A percentile compares a stretch with the other conserved stretches of the same genome.
Evolutionary conservation across 306 rosid species (phyloP).

Genomic region (Castanospermum australe): DNA sequence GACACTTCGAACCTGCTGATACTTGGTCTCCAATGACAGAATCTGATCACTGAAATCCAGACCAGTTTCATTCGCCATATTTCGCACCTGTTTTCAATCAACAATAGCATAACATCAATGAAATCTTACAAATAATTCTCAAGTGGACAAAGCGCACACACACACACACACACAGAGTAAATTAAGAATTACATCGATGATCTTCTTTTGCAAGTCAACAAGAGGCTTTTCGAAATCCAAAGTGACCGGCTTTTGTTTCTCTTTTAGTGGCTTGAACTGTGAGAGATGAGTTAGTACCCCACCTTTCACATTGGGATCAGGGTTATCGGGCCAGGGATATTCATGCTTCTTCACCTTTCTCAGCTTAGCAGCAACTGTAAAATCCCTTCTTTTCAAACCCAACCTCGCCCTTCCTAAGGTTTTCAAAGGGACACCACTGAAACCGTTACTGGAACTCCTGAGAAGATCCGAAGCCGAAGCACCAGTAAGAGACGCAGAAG

Average conservation of each 20-base stretch:
- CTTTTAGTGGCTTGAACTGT: constrained; percentile 75
- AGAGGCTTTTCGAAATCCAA: constrained; percentile 87
- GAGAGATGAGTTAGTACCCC: constrained; percentile 74
- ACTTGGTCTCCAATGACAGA: constrained; percentile 63
- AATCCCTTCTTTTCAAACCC: constrained; percentile 51
- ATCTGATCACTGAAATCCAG: constrained; percentile 93
- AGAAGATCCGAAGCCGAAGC: constrained; percentile 79
- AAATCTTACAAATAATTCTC: background rate
- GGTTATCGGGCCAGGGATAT: constrained; percentile 85
- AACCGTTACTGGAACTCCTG: constrained; percentile 72
- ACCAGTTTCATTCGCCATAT: constrained; percentile 87
- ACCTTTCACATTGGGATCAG: constrained; percentile 86
- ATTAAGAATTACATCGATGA: constrained; percentile 59
- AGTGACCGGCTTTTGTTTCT: constrained; percentile 72
- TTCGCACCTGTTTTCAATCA: constrained; percentile 60
- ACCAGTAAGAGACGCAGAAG: constrained; percentile 56
- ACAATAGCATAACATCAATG: background rate
- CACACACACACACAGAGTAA: background rate
- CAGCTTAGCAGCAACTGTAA: constrained; percentile 59
- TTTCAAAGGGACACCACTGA: constrained; percentile 68
- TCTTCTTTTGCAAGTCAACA: constrained; percentile 76
- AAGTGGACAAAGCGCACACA: constrained; percentile 20
- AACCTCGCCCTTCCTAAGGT: constrained; percentile 58
- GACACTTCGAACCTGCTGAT: constrained; percentile 62
- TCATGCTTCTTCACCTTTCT: constrained; percentile 79